Conservation (phyloP, 495 filamentous ascomycete species). For the Tuber indicum region DNA sequence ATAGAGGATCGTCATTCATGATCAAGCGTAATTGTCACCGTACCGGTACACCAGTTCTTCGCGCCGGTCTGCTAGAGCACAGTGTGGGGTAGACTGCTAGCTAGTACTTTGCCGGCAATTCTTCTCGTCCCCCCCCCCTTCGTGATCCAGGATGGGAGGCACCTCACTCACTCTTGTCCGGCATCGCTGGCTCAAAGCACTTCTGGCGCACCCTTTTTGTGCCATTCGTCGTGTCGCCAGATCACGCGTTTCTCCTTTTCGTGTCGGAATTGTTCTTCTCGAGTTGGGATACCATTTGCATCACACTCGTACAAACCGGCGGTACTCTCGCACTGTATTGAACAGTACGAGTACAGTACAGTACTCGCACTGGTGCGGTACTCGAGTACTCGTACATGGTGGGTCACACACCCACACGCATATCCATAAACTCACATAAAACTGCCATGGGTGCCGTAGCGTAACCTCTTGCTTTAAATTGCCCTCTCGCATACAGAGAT, state of each 20-base stretch:
- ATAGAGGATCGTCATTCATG: background rate
- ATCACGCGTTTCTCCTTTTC: conserved; percentile 34
- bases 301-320: background rate
- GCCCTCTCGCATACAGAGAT: background rate
- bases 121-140: background rate
- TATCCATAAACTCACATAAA: conserved; percentile 16
- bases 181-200: background rate
- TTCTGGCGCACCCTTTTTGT: conserved; percentile 13
- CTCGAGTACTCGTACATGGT: conserved; percentile 8
- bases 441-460: conserved; percentile 17
- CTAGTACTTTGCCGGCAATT: background rate
- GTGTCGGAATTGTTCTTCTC: conserved; percentile 28
- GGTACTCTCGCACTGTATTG: too few species aligned
- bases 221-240: conserved; percentile 30
- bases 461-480: background rate
- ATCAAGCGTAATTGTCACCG: background rate
- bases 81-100: too few species aligned
- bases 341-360: too few species aligned
- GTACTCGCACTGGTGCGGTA: too few species aligned
- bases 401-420: conserved; percentile 15
- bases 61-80: background rate
- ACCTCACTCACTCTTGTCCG: background rate
- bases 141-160: background rate
- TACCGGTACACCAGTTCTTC: background rate
- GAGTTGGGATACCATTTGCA: conserved; percentile 12